Conservation (phyloP, 768 basidiomycete genomes). For the Tulasnella sp. region DNA sequence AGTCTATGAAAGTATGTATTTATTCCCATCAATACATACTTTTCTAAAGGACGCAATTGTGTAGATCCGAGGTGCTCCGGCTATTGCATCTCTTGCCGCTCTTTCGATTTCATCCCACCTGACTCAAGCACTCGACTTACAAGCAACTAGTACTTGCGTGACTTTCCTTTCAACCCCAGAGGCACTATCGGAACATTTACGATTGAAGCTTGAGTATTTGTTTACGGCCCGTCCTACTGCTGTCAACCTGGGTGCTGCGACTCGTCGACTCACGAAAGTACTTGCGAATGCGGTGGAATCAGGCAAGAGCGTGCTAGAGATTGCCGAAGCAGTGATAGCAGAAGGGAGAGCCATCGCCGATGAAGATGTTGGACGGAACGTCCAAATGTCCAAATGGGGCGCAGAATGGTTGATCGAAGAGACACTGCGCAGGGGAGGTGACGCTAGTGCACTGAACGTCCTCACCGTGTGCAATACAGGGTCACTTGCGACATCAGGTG, state of each 20-base stretch:
- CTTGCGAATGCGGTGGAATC: constrained; percentile 32
- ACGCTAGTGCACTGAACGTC: constrained; percentile 50
- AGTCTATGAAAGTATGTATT: constrained; percentile 70
- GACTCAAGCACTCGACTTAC: constrained; percentile 36
- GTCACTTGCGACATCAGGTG: constrained; percentile 75
- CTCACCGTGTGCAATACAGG: constrained; percentile 98
- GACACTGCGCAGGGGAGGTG: constrained; percentile 31
- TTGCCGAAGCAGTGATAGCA: constrained; percentile 44
- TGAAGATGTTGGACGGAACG: constrained; percentile 81
- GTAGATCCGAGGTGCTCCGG: constrained; percentile 86
- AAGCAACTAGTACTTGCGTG: constrained; percentile 22
- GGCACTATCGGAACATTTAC: constrained; percentile 42
- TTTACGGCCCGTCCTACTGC: constrained; percentile 89
- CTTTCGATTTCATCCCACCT: constrained; percentile 61
- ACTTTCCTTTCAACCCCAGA: constrained; percentile 41
- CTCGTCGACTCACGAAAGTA: constrained; percentile 47
- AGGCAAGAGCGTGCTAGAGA: constrained; percentile 28
- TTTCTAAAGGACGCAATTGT: neutral
- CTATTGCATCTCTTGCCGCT: constrained; percentile 84
- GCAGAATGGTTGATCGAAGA: constrained; percentile 68
- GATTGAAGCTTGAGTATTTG: constrained; percentile 52
- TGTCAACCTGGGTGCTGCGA: constrained; percentile 85
- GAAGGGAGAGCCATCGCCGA: constrained; percentile 64
- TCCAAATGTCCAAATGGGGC: constrained; percentile 69
- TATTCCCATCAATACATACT: neutral